Evolutionary conservation across 352 stramenopile genomes (phyloP).

Genomic region (Globisporangium iwayamae): DNA sequence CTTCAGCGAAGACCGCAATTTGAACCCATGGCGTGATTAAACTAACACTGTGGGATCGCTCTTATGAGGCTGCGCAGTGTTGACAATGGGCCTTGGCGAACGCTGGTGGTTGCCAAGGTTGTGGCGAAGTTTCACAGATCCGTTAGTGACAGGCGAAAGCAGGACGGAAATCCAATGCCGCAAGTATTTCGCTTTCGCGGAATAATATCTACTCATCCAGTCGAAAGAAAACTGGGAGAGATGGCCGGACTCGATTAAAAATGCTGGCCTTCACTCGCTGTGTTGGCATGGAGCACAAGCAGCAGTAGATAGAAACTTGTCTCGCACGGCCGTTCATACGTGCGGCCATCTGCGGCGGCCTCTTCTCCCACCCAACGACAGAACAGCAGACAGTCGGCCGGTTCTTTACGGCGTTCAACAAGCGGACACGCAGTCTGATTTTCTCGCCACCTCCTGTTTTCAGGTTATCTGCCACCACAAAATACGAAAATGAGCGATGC

Average conservation of each 20-base stretch:
- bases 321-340: neutral
- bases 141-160: neutral
- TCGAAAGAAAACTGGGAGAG: neutral
- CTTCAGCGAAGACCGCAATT: neutral
- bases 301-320: neutral
- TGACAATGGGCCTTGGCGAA: neutral
- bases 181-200: neutral
- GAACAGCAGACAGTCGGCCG: neutral
- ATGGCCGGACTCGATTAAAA: neutral
- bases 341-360: neutral
- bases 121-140: neutral
- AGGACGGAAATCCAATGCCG: neutral
- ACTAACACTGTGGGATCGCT: too few species aligned
- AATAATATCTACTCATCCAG: neutral
- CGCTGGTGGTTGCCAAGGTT: neutral
- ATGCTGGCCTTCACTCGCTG: neutral
- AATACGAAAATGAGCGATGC: too few species aligned
- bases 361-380: slow-evolving; percentile 4
- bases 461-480: too few species aligned
- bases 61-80: neutral
- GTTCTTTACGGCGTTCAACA: slow-evolving; percentile 8
- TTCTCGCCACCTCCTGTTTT: neutral
- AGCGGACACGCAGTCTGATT: neutral
- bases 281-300: neutral
- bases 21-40: neutral